A percentile compares a stretch with the other conserved stretches of the same genome.
phyloP scores from a whole-genome alignment of 768 basidiomycete species.

The Tricholoma sp. region DNA sequence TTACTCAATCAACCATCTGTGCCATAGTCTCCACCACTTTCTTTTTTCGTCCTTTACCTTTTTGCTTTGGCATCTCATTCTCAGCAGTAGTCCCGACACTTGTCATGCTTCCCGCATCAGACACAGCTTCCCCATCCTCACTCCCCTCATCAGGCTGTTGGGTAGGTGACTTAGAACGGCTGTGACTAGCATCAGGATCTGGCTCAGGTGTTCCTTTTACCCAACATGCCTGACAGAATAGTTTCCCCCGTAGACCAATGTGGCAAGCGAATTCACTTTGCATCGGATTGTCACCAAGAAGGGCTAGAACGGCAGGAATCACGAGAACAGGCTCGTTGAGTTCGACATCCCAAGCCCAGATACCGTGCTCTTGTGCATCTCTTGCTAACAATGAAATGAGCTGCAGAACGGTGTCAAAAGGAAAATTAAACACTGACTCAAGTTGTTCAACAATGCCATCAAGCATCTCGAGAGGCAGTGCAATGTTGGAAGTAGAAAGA shows the following conservation, averaged over 20 bases:
- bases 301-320: slow-evolving; percentile 23
- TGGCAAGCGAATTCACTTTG: slow-evolving; percentile 41
- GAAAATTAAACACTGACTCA: slow-evolving; percentile 15
- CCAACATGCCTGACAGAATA: slow-evolving; percentile 36
- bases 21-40: background rate
- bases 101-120: background rate
- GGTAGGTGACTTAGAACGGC: background rate
- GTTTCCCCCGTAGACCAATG: slow-evolving; percentile 31
- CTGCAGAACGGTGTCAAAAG: background rate
- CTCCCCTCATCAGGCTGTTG: background rate
- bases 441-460: slow-evolving; percentile 22
- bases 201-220: slow-evolving; percentile 22
- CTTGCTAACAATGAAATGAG: slow-evolving; percentile 9
- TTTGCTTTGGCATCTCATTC: background rate
- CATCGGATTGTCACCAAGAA: slow-evolving; percentile 45
- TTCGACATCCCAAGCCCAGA: slow-evolving; percentile 34
- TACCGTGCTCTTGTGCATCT: slow-evolving; percentile 22
- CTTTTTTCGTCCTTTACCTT: background rate
- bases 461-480: slow-evolving; percentile 28
- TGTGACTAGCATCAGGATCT: background rate
- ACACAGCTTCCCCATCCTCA: background rate
- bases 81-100: background rate
- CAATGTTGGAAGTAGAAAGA: slow-evolving; percentile 25
- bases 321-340: slow-evolving; percentile 24
- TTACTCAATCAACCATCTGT: background rate